phyloP scores from a whole-genome alignment of 78 protist genomes.

The Capsaspora owczarzaki region DNA sequence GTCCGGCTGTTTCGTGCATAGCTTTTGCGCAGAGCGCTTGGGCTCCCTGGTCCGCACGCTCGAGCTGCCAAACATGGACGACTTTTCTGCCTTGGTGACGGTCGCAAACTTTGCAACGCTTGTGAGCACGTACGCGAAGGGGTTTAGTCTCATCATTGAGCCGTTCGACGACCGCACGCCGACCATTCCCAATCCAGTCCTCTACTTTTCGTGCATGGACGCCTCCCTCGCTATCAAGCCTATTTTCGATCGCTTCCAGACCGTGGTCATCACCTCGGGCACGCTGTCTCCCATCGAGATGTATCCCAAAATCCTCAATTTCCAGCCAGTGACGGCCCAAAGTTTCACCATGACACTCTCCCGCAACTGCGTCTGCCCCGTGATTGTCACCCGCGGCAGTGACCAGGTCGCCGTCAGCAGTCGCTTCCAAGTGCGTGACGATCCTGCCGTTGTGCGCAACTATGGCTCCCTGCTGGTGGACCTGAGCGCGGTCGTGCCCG shows the following conservation, averaged over 20 bases:
- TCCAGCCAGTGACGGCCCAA: slow-evolving; percentile 63
- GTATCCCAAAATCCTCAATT: slow-evolving; percentile 81
- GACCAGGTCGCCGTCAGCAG: slow-evolving; percentile 61
- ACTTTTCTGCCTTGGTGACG: slow-evolving; percentile 52
- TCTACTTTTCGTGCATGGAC: slow-evolving; percentile 81
- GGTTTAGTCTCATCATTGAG: slow-evolving; percentile 79
- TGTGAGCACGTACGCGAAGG: slow-evolving; percentile 74
- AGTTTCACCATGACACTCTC: slow-evolving; percentile 53
- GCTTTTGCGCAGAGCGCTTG: slow-evolving; percentile 73
- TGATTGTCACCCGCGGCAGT: slow-evolving; percentile 61
- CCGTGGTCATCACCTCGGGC: slow-evolving; percentile 69
- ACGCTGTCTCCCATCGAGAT: slow-evolving; percentile 95
- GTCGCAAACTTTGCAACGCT: slow-evolving; percentile 81
- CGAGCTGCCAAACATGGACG: slow-evolving; percentile 63
- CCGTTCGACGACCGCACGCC: slow-evolving; percentile 64
- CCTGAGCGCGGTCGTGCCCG: slow-evolving; percentile 78
- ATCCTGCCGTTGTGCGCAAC: slow-evolving; percentile 69
- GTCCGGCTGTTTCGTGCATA: not conserved
- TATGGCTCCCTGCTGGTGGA: slow-evolving; percentile 78
- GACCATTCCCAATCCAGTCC: slow-evolving; percentile 47
- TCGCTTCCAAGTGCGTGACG: slow-evolving; percentile 45
- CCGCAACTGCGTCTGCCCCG: slow-evolving; percentile 58
- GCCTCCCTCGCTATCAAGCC: slow-evolving; percentile 89
- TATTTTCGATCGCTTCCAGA: slow-evolving; percentile 66
- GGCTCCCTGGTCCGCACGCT: slow-evolving; percentile 81